Evolutionary conservation across 2,329 filamentous ascomycete species (phyloP), one percentile per base, ranked within the genome.

Genomic region (Alternaria triticina): DNA sequence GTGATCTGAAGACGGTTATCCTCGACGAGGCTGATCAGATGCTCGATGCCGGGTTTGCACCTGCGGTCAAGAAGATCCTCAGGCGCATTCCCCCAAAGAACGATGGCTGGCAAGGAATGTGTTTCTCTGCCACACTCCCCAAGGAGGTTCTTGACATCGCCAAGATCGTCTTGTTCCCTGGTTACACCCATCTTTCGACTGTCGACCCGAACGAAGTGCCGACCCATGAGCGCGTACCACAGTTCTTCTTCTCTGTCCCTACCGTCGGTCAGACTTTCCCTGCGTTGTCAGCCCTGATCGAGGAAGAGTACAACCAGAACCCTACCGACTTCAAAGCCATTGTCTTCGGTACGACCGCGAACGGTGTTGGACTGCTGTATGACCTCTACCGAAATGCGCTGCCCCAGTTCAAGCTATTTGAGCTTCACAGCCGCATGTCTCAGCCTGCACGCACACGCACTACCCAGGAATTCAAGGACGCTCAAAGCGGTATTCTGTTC

Each of bases 31-130:
- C 77, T 20, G 82, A 85, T 56, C 77, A 82, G 54, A 84, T 84
- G 64, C 79, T 87, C 20, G 82, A 87, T 44, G 76, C 83, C 55
- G 86, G 86, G 23, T 88, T 88, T 67, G 78, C 86, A 25, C 81
- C 82, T 11, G 85, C 83, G 22, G 82, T 88, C 59, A 83, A 83
- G 68, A 79, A 83, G 54, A 86, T 88, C 33, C 79, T 87, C 28
- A 77, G 76, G 22, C 79, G 81, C 33, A 81, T 88, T 47, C 86
- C 86, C 10, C 78, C 82, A 7, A 87, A 87, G 79, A 79, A 72
- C 59, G 69, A 76, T 7, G 83, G 82, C 55, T 83, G 82, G 81
- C 82, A 84, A 64, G 84, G 84, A 57, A 83, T 84, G 82, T 83
- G 82, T 71, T 84, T 83, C 73, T 82, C 79, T 11, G 82, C 82